phyloP scores from a whole-genome alignment of 805 yeast species.

The Diddensiella caesifluorescens region DNA sequence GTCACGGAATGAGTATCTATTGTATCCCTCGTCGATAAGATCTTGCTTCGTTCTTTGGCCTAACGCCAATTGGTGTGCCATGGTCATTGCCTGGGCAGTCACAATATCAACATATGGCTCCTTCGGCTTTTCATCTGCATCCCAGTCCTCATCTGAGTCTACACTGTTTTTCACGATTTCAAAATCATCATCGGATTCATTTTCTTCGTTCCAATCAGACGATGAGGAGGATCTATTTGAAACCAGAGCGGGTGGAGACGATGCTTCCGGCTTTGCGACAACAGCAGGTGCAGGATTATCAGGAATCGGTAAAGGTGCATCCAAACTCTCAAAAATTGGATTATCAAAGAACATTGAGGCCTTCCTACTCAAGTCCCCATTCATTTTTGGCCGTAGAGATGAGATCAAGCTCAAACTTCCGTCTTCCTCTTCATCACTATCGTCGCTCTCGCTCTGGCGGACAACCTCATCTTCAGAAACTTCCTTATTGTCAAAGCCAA shows the following conservation, averaged over 20 bases:
- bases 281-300: background rate
- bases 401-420: constrained; percentile 19
- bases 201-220: constrained; percentile 20
- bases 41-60: constrained; percentile 84
- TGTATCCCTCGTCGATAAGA: constrained; percentile 86
- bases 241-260: too few relatives aligned
- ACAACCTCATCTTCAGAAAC: constrained; percentile 23
- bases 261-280: too few relatives aligned
- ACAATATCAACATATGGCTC: constrained; percentile 65
- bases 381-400: constrained; percentile 14
- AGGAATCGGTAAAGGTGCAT: background rate
- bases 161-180: constrained; percentile 33
- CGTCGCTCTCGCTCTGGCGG: constrained; percentile 16
- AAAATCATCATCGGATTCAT: constrained; percentile 28
- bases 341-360: constrained; percentile 38
- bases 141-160: constrained; percentile 30
- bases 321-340: constrained; percentile 26
- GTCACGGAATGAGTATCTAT: constrained; percentile 88
- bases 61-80: constrained; percentile 91
- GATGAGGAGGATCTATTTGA: too few relatives aligned
- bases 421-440: constrained; percentile 22
- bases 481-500: constrained; percentile 32
- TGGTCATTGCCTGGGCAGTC: constrained; percentile 94
- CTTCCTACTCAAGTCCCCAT: constrained; percentile 29
- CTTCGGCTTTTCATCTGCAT: constrained; percentile 26